phyloP scores from a whole-genome alignment of 2,329 filamentous ascomycete genomes.

The Akanthomyces muscarius region DNA sequence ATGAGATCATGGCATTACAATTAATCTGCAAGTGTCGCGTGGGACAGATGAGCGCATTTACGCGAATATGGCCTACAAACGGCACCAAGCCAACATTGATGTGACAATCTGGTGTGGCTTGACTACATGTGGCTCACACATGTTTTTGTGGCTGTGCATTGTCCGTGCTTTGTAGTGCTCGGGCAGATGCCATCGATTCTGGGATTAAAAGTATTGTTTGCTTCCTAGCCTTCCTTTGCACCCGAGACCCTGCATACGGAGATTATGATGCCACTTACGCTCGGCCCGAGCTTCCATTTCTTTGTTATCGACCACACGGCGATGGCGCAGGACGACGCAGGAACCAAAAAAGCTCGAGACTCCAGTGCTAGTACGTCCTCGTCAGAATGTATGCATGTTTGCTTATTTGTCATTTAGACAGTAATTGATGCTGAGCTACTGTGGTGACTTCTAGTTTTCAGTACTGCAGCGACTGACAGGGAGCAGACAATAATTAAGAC shows the following conservation, averaged over 20 bases:
- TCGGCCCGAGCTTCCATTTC: background rate
- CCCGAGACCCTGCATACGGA: background rate
- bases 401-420: too few relatives aligned
- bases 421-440: background rate
- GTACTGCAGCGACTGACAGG: background rate
- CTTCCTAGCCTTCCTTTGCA: background rate
- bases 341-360: too few relatives aligned
- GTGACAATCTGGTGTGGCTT: constrained; percentile 1
- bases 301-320: background rate
- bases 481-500: background rate
- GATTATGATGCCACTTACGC: background rate
- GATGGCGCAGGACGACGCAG: background rate
- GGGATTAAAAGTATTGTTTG: background rate
- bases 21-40: background rate
- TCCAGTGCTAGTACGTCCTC: too few relatives aligned
- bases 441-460: background rate
- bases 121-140: background rate
- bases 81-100: background rate
- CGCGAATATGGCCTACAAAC: background rate
- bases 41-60: background rate
- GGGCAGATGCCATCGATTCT: background rate
- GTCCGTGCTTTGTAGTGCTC: background rate
- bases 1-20: background rate
- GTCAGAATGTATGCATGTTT: too few relatives aligned
- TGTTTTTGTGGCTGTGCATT: background rate